Conservation (phyloP, 2,329 filamentous ascomycete genomes). For the Alternaria burnsii region DNA sequence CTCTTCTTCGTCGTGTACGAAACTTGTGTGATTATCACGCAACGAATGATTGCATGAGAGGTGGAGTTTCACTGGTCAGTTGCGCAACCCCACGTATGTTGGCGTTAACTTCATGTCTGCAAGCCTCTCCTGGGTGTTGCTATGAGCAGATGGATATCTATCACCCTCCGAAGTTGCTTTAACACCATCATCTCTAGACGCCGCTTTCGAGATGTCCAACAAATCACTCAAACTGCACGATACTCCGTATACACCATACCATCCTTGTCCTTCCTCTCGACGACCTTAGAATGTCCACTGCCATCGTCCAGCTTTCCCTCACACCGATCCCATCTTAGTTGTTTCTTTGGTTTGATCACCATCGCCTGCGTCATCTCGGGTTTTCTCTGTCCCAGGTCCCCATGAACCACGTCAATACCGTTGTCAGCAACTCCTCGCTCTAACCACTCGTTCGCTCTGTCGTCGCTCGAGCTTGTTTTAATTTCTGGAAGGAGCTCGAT, state of each 20-base stretch:
- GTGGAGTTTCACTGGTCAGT: neutral
- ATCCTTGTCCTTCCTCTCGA: neutral
- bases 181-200: neutral
- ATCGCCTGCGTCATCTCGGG: constrained; percentile 4
- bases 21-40: neutral
- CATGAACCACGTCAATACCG: constrained; percentile 5
- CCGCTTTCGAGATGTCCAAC: neutral
- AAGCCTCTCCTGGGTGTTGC: neutral
- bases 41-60: neutral
- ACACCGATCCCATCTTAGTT: constrained; percentile 13
- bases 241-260: neutral
- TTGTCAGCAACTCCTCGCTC: constrained; percentile 18
- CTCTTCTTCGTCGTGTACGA: neutral
- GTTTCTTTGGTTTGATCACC: constrained; percentile 8
- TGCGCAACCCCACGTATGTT: neutral
- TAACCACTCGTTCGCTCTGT: constrained; percentile 29
- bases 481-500: constrained; percentile 23
- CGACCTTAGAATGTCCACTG: neutral
- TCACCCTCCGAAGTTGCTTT: neutral
- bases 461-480: constrained; percentile 17
- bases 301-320: neutral
- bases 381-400: constrained; percentile 11
- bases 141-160: neutral
- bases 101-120: neutral
- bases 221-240: neutral